Conservation (phyloP, 228 moss, liverwort and hornwort species). For the Sphagnum magellanicum region DNA sequence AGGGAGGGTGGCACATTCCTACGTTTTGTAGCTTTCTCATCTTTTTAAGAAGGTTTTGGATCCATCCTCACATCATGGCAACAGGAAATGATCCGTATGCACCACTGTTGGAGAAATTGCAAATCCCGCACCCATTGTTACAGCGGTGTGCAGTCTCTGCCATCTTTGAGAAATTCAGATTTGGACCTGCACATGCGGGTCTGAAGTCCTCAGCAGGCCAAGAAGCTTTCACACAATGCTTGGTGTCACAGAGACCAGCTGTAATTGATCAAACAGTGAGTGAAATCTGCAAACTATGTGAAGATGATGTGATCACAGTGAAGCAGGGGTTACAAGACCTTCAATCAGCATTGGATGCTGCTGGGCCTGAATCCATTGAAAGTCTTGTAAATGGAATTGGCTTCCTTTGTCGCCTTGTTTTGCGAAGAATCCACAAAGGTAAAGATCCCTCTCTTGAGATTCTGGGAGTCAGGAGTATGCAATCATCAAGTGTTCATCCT, state of each 20-base stretch:
- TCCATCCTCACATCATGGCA: constrained; percentile 3
- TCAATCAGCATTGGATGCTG: constrained; percentile 37
- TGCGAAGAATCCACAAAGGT: constrained; percentile 14
- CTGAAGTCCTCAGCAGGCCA: constrained; percentile 28
- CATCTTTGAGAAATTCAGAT: constrained; percentile 33
- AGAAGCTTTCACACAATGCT: constrained; percentile 33
- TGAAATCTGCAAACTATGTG: constrained; percentile 30
- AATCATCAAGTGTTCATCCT: constrained; percentile 36
- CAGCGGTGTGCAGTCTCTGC: constrained; percentile 40
- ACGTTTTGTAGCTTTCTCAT: no score
- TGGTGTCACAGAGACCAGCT: constrained; percentile 19
- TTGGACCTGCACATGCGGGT: constrained; percentile 25
- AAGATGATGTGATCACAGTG: constrained; percentile 16
- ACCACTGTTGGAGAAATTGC: constrained; percentile 27
- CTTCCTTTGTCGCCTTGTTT: constrained; percentile 28
- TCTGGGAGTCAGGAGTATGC: constrained; percentile 15
- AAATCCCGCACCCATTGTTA: constrained; percentile 35
- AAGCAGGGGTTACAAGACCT: constrained; percentile 37
- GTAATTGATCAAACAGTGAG: constrained; percentile 45
- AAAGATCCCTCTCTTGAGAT: constrained; percentile 1
- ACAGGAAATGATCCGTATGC: constrained; percentile 18
- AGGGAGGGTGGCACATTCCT: no score
- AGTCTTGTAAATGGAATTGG: constrained; percentile 38
- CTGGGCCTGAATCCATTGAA: constrained; percentile 18
- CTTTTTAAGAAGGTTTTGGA: no score